Conservation (phyloP, 768 basidiomycete species). For the Boletus sensibilis region DNA sequence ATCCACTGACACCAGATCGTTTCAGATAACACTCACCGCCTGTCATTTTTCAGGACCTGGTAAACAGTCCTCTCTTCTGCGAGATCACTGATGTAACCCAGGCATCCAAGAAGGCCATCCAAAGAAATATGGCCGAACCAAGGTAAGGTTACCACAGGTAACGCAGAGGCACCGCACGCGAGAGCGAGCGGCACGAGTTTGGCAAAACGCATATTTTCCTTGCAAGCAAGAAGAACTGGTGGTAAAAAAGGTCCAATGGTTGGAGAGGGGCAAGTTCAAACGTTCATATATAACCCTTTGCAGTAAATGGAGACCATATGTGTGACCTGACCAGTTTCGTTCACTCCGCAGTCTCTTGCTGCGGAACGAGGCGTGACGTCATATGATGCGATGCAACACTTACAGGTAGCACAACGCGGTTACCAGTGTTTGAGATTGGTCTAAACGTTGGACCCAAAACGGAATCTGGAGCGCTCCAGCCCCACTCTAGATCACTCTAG, state of each 20-base stretch:
- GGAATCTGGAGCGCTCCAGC: too few species aligned
- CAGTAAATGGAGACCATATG: neutral
- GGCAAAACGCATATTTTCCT: conserved; percentile 17
- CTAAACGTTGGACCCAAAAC: too few species aligned
- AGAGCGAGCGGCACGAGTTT: conserved; percentile 11
- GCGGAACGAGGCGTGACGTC: neutral
- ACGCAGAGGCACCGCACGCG: conserved; percentile 12
- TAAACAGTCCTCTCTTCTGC: conserved; percentile 10
- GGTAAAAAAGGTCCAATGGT: neutral
- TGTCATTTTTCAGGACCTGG: conserved; percentile 12
- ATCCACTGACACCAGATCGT: neutral
- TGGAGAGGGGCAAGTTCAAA: neutral
- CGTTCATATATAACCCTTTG: neutral
- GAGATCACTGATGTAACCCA: conserved; percentile 1
- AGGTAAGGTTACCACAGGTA: conserved; percentile 19
- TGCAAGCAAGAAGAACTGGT: neutral
- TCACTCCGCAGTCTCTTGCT: conserved; percentile 9
- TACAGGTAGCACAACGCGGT: too few species aligned
- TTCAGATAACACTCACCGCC: conserved; percentile 4
- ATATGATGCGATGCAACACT: neutral
- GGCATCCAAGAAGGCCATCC: conserved; percentile 4
- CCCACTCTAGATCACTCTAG: too few species aligned
- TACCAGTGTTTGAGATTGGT: too few species aligned
- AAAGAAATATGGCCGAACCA: conserved; percentile 26
- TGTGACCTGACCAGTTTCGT: neutral